Percentiles rank a stretch among this genome's conserved stretches.
Evolutionary conservation across 306 rosid genomes (phyloP).

Genomic region (Oxytropis ochrocephala): DNA sequence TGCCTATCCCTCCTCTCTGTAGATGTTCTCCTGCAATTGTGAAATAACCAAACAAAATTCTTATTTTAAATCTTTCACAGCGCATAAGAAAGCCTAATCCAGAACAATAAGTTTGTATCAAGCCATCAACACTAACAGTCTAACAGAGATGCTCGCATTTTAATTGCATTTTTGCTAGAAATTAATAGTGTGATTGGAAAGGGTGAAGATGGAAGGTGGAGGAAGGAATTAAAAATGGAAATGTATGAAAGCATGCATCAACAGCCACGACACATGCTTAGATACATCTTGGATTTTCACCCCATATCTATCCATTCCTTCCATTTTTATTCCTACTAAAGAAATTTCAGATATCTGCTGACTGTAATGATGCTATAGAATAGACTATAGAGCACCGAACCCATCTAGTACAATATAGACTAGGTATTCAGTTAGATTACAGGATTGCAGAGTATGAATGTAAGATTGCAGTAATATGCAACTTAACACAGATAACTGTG

Average conservation of each 20-base stretch:
- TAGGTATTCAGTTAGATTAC: neutral
- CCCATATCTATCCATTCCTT: neutral
- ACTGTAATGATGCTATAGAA: neutral
- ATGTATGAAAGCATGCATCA: neutral
- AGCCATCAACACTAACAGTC: neutral
- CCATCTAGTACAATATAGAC: neutral
- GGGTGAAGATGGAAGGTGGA: neutral
- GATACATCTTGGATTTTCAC: neutral
- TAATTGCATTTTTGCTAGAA: neutral
- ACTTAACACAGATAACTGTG: neutral
- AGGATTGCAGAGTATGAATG: neutral
- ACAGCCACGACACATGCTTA: neutral
- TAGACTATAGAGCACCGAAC: too few species aligned
- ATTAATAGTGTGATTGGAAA: neutral
- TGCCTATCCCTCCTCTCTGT: conserved; percentile 66
- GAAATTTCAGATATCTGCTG: neutral
- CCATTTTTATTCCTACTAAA: neutral
- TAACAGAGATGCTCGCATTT: neutral
- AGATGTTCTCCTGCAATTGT: conserved; percentile 47
- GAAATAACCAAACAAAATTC: neutral
- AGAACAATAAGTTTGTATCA: neutral
- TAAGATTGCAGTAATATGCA: neutral
- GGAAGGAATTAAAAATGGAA: neutral
- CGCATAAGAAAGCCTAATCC: neutral
- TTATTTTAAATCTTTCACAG: neutral